Percentiles rank a stretch among this genome's conserved stretches.
Evolutionary conservation across 768 basidiomycete species (phyloP).

Genomic region (Hypholoma sublateritium): DNA sequence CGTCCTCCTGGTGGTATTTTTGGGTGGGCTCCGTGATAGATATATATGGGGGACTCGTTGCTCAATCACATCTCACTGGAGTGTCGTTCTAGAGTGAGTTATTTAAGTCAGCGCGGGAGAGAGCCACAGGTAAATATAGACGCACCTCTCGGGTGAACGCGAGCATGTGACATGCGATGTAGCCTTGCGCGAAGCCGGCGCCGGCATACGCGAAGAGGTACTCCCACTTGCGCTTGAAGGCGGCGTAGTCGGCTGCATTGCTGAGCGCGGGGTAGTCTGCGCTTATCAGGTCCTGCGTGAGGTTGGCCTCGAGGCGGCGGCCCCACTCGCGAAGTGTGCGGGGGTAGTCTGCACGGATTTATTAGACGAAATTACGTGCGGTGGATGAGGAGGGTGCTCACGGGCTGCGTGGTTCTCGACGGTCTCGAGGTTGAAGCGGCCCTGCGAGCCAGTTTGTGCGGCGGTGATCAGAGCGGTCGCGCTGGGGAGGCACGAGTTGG

Average conservation of each 20-base stretch:
- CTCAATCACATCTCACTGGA: conserved; percentile 48
- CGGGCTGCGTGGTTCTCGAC: conserved; percentile 85
- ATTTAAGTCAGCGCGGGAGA: neutral
- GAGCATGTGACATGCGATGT: conserved; percentile 82
- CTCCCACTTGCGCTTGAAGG: conserved; percentile 82
- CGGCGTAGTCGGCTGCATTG: conserved; percentile 55
- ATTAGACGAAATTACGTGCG: neutral
- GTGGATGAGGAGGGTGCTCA: conserved; percentile 32
- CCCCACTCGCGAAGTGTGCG: conserved; percentile 94
- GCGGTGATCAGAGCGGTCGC: conserved; percentile 79
- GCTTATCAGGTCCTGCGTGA: conserved; percentile 55
- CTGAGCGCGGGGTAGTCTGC: conserved; percentile 60
- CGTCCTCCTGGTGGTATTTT: conserved; percentile 3
- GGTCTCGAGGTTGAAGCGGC: conserved; percentile 77
- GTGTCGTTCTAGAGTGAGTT: conserved; percentile 43
- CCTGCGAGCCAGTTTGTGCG: conserved; percentile 67
- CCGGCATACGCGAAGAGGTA: conserved; percentile 83
- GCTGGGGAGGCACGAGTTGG: conserved; percentile 84
- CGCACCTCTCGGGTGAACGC: conserved; percentile 67
- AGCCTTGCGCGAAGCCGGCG: conserved; percentile 77
- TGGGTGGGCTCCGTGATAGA: conserved; percentile 2
- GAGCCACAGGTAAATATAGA: conserved; percentile 3
- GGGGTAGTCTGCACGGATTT: conserved; percentile 61
- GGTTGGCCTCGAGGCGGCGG: conserved; percentile 66
- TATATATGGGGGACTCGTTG: neutral